A percentile compares a stretch with the other conserved stretches of the same genome.
Evolutionary conservation across 2,329 filamentous ascomycete genomes (phyloP).

Genomic region (Chaetomium sp.): DNA sequence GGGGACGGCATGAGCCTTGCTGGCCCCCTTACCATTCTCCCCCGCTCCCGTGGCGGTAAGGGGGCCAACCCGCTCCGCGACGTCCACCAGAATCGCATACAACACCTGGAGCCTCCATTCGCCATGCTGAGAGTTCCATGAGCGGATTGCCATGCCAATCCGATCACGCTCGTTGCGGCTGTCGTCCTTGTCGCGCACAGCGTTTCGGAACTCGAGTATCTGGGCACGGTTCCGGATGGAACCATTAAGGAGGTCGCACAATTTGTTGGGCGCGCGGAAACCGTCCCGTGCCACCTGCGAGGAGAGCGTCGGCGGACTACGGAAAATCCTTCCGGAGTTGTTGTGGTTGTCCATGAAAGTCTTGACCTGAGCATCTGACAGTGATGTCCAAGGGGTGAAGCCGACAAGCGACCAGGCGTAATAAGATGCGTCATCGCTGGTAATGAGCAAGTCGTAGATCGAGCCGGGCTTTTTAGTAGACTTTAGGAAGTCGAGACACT

Average conservation of each 20-base stretch:
- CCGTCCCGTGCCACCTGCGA: slow-evolving; percentile 66
- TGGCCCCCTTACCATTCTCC: slow-evolving; percentile 11
- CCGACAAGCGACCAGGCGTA: slow-evolving; percentile 71
- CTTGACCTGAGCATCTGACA: slow-evolving; percentile 34
- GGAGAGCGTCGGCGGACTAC: slow-evolving; percentile 47
- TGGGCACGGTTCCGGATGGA: slow-evolving; percentile 56
- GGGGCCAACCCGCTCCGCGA: slow-evolving; percentile 35
- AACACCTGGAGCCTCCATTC: slow-evolving; percentile 68
- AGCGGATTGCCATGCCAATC: slow-evolving; percentile 67
- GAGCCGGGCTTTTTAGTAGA: slow-evolving; percentile 39
- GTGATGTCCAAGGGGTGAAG: slow-evolving; percentile 63
- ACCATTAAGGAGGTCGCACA: slow-evolving; percentile 60
- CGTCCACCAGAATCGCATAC: slow-evolving; percentile 60
- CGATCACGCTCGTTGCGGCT: slow-evolving; percentile 50
- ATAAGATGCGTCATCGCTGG: slow-evolving; percentile 59
- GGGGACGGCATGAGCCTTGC: slow-evolving; percentile 27
- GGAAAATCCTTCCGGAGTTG: no score
- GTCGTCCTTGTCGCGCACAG: slow-evolving; percentile 38
- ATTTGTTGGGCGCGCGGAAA: slow-evolving; percentile 71
- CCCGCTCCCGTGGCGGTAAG: no score
- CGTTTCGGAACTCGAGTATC: slow-evolving; percentile 57
- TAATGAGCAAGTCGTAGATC: slow-evolving; percentile 50
- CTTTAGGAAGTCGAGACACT: slow-evolving; percentile 50
- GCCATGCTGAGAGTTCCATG: slow-evolving; percentile 56
- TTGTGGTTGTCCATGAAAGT: slow-evolving; percentile 37